phyloP scores from a whole-genome alignment of 2,329 filamentous ascomycete species.

The Plectosphaerella cucumerina region DNA sequence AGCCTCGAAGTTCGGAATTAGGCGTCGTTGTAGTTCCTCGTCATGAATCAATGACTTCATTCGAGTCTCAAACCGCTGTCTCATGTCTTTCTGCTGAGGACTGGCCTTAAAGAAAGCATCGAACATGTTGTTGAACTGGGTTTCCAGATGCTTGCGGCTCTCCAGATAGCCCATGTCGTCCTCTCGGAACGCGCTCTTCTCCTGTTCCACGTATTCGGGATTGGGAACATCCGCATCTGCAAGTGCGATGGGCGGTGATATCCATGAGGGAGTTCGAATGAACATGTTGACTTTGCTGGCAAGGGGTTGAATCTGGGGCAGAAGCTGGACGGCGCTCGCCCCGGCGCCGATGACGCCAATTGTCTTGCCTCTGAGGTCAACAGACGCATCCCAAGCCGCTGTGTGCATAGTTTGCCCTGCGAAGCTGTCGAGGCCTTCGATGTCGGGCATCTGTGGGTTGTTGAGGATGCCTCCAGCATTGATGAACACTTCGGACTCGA shows the following conservation, averaged over 20 bases:
- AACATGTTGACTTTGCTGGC: conserved; percentile 18
- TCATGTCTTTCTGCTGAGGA: conserved; percentile 10
- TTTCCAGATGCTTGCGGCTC: conserved; percentile 30
- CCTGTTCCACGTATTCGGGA: neutral
- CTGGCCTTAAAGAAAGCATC: conserved; percentile 31
- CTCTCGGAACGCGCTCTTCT: conserved; percentile 8
- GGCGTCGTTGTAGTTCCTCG: conserved; percentile 9
- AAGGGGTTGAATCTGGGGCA: conserved; percentile 33
- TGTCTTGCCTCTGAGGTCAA: conserved; percentile 27
- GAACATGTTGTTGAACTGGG: conserved; percentile 33
- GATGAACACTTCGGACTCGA: conserved; percentile 14
- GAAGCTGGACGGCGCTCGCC: conserved; percentile 32
- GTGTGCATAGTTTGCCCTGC: conserved; percentile 40
- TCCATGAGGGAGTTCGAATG: conserved; percentile 25
- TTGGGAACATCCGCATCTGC: too few relatives aligned
- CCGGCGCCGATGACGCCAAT: conserved; percentile 31
- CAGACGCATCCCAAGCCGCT: conserved; percentile 37
- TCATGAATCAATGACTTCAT: conserved; percentile 12
- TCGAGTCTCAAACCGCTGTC: conserved; percentile 9
- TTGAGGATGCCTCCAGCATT: conserved; percentile 18
- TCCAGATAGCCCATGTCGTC: conserved; percentile 7
- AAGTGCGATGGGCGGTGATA: conserved; percentile 10
- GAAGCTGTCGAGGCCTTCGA: conserved; percentile 40
- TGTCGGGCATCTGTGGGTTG: conserved; percentile 41
- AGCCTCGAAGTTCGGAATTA: conserved; percentile 17